A percentile compares a stretch with the other conserved stretches of the same genome.
phyloP scores from a whole-genome alignment of 305 asterid genomes.

The Fraxinus sp. region DNA sequence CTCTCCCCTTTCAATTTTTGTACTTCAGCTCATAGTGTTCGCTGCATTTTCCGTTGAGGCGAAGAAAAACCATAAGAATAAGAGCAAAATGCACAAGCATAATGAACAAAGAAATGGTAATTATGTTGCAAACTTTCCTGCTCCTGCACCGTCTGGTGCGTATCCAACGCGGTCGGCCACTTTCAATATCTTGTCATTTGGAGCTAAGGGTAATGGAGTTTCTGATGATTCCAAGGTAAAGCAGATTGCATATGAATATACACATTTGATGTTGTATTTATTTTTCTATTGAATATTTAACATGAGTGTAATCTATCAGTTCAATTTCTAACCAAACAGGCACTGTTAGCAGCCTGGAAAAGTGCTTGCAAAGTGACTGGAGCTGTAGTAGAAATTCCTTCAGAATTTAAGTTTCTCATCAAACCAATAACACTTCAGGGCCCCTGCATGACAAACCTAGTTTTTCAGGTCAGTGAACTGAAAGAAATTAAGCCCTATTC shows the following conservation, averaged over 20 bases:
- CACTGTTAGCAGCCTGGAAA: conserved; percentile 68
- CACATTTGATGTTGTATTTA: neutral
- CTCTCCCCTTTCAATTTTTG: conserved; percentile 22
- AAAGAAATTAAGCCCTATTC: neutral
- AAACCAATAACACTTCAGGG: conserved; percentile 70
- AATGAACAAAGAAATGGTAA: conserved; percentile 30
- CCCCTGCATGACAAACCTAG: conserved; percentile 65
- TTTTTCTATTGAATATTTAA: neutral
- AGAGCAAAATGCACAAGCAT: conserved; percentile 34
- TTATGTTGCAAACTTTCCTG: conserved; percentile 16
- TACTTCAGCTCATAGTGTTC: conserved; percentile 31
- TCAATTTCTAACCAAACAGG: conserved; percentile 34
- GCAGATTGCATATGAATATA: neutral
- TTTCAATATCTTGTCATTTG: conserved; percentile 53
- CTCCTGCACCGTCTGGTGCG: conserved; percentile 11
- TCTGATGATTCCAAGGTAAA: conserved; percentile 71
- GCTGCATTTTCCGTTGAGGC: conserved; percentile 39
- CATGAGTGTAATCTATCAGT: neutral
- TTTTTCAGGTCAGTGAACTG: conserved; percentile 46
- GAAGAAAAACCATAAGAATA: conserved; percentile 37
- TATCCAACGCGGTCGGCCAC: conserved; percentile 21
- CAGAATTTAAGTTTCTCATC: conserved; percentile 47
- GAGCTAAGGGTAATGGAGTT: conserved; percentile 70
- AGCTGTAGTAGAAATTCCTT: conserved; percentile 53
- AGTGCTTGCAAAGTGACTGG: conserved; percentile 60